phyloP scores from a whole-genome alignment of 805 yeast species.

The Huiozyma sinensis region DNA sequence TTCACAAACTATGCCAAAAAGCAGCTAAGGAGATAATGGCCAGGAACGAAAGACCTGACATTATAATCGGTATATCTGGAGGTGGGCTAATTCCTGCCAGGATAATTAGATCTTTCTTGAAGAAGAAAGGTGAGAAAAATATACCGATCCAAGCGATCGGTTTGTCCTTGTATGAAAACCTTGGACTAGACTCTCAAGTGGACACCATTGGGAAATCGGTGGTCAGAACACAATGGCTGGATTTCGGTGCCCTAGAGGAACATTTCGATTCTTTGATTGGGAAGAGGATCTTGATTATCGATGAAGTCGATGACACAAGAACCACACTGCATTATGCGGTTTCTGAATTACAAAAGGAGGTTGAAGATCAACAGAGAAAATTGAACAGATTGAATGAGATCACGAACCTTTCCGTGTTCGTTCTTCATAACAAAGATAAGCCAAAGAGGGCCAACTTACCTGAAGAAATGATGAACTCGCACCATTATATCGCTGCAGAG shows the following conservation, averaged over 20 bases:
- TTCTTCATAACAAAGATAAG: constrained; percentile 75
- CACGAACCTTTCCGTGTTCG: constrained; percentile 67
- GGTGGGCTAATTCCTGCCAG: constrained; percentile 67
- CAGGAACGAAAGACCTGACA: constrained; percentile 36
- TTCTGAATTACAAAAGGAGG: constrained; percentile 52
- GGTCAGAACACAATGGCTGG: constrained; percentile 83
- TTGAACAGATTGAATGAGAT: constrained; percentile 47
- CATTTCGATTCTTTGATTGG: constrained; percentile 72
- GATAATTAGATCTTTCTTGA: constrained; percentile 54
- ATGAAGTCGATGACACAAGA: constrained; percentile 88
- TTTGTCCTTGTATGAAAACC: constrained; percentile 50
- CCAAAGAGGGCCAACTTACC: constrained; percentile 70
- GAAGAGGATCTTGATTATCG: constrained; percentile 71
- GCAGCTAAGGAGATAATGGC: constrained; percentile 43
- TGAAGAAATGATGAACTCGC: constrained; percentile 46
- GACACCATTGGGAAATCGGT: constrained; percentile 67
- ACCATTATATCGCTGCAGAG: constrained; percentile 62
- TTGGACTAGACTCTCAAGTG: constrained; percentile 33
- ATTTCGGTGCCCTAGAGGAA: constrained; percentile 58
- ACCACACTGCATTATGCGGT: constrained; percentile 82
- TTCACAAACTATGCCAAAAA: constrained; percentile 74
- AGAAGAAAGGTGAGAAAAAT: constrained; percentile 47
- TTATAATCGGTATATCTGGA: constrained; percentile 60
- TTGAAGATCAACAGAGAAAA: constrained; percentile 46
- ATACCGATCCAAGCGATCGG: constrained; percentile 66